These are phyloP conservation scores for Silybum marianum DNA, from an alignment of 129 eudicot species.

Conservation along the genomic window DNA sequence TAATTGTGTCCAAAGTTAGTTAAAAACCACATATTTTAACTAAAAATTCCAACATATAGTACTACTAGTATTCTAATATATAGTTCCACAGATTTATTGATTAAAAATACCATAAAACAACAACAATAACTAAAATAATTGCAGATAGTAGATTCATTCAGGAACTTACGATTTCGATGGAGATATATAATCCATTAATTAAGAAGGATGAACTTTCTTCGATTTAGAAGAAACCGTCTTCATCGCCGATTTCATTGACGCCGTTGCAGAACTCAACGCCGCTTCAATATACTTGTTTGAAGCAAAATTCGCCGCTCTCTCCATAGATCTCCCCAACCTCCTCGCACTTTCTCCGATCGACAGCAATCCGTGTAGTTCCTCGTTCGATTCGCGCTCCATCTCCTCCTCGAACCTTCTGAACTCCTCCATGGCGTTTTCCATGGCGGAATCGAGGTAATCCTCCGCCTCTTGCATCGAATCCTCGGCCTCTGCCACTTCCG, in stretches of 20 bases:
- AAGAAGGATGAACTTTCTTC: constrained; percentile 87
- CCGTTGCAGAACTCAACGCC: constrained; percentile 74
- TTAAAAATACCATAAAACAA: not conserved
- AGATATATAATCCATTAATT: not conserved
- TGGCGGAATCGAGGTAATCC: constrained; percentile 61
- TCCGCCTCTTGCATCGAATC: constrained; percentile 53
- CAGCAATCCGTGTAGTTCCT: constrained; percentile 51
- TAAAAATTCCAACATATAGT: no score
- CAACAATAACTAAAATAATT: not conserved
- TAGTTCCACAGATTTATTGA: not conserved
- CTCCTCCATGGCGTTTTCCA: constrained; percentile 89
- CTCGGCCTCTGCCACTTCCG: constrained; percentile 49
- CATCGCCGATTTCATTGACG: constrained; percentile 87
- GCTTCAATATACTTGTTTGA: constrained; percentile 82
- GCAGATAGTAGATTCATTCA: constrained; percentile 4
- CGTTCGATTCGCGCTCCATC: constrained; percentile 47
- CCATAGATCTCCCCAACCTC: constrained; percentile 62
- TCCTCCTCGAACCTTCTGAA: constrained; percentile 70
- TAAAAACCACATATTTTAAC: no score
- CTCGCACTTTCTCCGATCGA: constrained; percentile 63
- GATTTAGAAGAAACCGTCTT: constrained; percentile 51
- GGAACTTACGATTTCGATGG: constrained; percentile 19
- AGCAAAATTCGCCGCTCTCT: constrained; percentile 68
- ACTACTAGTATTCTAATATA: not conserved
- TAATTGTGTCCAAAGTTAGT: no score